These are phyloP conservation scores for Suhomyces guaymorum DNA, from an alignment of 1,139 yeast species.

Conservation along the genomic window DNA sequence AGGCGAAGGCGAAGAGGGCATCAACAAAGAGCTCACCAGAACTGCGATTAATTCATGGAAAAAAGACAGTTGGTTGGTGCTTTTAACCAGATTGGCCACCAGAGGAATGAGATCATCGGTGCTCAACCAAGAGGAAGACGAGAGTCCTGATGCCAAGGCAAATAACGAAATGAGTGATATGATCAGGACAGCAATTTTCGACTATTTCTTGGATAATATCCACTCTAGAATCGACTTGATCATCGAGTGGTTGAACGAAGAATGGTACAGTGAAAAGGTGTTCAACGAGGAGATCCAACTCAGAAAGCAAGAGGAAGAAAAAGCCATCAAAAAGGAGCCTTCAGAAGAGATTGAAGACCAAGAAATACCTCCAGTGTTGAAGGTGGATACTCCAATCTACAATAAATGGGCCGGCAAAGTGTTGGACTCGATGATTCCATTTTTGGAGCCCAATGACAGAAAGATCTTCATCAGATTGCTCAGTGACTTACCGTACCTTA, in stretches of 20 bases:
- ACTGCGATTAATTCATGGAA: constrained; percentile 66
- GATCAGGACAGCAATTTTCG: constrained; percentile 69
- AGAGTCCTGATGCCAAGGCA: constrained; percentile 17
- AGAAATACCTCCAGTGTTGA: too few relatives aligned
- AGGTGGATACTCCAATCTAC: constrained; percentile 49
- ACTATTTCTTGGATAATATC: constrained; percentile 73
- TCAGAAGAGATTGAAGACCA: too few relatives aligned
- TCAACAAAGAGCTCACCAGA: constrained; percentile 45
- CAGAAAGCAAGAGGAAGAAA: constrained; percentile 18
- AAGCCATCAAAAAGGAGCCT: constrained; percentile 19
- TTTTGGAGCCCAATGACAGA: constrained; percentile 76
- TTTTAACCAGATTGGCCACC: constrained; percentile 78
- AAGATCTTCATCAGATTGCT: constrained; percentile 77
- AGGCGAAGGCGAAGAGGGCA: constrained; percentile 20
- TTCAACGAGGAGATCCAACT: constrained; percentile 31
- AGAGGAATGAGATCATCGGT: constrained; percentile 59
- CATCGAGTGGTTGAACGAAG: constrained; percentile 95
- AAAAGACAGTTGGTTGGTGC: constrained; percentile 71
- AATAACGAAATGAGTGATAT: constrained; percentile 52
- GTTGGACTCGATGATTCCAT: constrained; percentile 80
- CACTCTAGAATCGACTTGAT: constrained; percentile 71
- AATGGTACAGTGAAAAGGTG: constrained; percentile 79
- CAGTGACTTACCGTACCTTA: constrained; percentile 81
- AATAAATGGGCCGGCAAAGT: constrained; percentile 69
- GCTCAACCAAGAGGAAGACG: constrained; percentile 14